Conservation (phyloP, 441 rosid species). For the Aleurites moluccanus region DNA sequence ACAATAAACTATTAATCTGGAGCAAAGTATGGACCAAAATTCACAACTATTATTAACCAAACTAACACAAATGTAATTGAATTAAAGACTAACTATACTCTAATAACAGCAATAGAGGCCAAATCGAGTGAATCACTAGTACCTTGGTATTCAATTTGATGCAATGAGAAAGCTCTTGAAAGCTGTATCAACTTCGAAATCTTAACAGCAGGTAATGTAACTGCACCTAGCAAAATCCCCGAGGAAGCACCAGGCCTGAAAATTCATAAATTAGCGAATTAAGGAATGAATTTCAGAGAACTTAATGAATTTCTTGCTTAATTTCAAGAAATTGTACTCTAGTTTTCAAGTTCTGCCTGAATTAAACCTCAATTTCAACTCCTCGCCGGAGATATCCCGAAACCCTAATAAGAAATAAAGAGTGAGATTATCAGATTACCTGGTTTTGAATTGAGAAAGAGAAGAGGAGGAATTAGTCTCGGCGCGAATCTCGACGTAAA, state of each 20-base stretch:
- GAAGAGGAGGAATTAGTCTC: conserved; percentile 43
- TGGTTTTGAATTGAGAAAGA: conserved; percentile 52
- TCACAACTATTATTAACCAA: no score
- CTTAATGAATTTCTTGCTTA: no score
- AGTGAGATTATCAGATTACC: conserved; percentile 32
- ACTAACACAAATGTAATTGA: background rate
- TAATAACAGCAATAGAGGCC: background rate
- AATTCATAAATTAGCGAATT: conserved; percentile 4
- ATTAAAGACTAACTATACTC: background rate
- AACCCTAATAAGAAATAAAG: background rate
- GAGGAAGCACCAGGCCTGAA: conserved; percentile 85
- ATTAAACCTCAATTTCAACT: conserved; percentile 11
- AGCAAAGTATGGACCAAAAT: no score
- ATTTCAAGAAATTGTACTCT: background rate
- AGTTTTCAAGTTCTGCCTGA: background rate
- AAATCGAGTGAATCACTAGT: background rate
- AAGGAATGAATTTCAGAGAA: background rate
- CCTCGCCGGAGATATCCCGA: no score
- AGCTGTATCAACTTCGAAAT: conserved; percentile 74
- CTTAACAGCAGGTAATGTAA: conserved; percentile 78
- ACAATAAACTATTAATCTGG: background rate
- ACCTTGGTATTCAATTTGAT: conserved; percentile 61
- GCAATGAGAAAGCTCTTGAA: conserved; percentile 55
- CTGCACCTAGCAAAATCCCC: conserved; percentile 82
- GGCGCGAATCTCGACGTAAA: conserved; percentile 62